Base-by-base conservation (phyloP, 2,329 filamentous ascomycete species). In the Colletotrichum trifolii region DNA sequence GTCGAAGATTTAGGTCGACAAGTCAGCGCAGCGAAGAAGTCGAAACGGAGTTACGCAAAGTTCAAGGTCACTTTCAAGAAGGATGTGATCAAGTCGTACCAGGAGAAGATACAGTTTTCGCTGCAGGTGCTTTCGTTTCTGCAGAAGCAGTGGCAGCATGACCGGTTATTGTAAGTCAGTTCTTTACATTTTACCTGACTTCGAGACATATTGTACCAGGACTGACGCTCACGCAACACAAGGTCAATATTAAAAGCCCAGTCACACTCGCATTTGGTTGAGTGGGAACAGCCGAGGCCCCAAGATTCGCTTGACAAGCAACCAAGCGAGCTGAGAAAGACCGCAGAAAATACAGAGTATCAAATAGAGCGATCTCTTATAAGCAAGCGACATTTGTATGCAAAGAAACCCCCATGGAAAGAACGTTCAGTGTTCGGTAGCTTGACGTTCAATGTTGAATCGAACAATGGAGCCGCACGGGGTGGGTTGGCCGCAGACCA, bases 41-140 rank as follows among this genome's bases (percentile, higher is more conserved):
- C 42, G 5, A 36, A 25, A 35, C 50, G 46, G 36, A 39, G 13
- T 2, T 53, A 48, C 25, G 35, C 52, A n/a, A 62, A 62, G 43
- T 15, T 62, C 8, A 49, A 57, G n/a, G 52, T 52, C 3, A 35
- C 50, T 0, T 40, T 64, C 13, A 60, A 52, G 43, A 60, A 47
- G 15, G 56, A 64, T 6, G 12, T 15, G 11, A 36, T 60, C 2
- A 40, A 8, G 4, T 25, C 15, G 0, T 59, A 54, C 6, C 48
- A 60, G n/a, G 34, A 64, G 10, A 59, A 43, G 33, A 35, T 59
- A 11, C 48, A 59, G 33, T 47, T 46, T 4, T 46, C 57, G 3
- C 4, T 60, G 15, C 42, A 47, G 1, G 33, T 60, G 12, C 39
- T 54, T 25, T 25, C 25, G 6, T 13, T 13, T n/a, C 35, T 54